A percentile compares a stretch with the other conserved stretches of the same genome.
These are phyloP conservation scores for Letharia lupina DNA, from an alignment of 495 filamentous ascomycete species.

Conservation along the genomic window DNA sequence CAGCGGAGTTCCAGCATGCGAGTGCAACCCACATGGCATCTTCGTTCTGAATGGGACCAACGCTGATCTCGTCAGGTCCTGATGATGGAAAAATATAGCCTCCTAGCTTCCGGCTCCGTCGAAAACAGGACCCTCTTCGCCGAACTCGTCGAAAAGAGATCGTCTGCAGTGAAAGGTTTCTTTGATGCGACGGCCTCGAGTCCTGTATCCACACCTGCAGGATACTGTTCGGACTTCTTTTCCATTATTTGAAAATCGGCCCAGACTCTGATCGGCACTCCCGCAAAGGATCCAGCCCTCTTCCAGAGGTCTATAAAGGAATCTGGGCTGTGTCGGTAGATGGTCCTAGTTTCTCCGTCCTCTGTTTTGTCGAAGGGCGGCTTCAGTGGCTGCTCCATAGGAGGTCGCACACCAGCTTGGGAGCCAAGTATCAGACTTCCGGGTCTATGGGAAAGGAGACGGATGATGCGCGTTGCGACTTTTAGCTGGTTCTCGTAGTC, in stretches of 20 bases:
- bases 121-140: conserved; percentile 1
- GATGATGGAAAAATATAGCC: conserved; percentile 21
- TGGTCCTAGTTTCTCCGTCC: conserved; percentile 20
- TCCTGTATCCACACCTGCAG: conserved; percentile 12
- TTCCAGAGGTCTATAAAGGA: conserved; percentile 40
- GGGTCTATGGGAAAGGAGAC: conserved; percentile 23
- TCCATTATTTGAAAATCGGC: conserved; percentile 6
- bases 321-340: conserved; percentile 35
- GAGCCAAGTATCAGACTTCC: conserved; percentile 24
- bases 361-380: conserved; percentile 23
- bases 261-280: conserved; percentile 22
- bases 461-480: conserved; percentile 24
- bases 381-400: conserved; percentile 22
- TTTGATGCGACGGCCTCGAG: conserved; percentile 9
- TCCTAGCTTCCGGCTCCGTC: conserved; percentile 14
- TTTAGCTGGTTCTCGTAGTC: conserved; percentile 25
- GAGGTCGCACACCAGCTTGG: conserved; percentile 20
- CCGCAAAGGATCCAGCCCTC: conserved; percentile 35
- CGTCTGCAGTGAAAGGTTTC: conserved; percentile 4
- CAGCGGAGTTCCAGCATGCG: not conserved
- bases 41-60: not conserved
- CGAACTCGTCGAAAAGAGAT: conserved; percentile 1
- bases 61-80: conserved; percentile 8
- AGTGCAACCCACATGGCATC: not conserved
- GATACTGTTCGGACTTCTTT: not conserved